Conservation (phyloP, 768 basidiomycete species). For the Suillus clintonianus region DNA sequence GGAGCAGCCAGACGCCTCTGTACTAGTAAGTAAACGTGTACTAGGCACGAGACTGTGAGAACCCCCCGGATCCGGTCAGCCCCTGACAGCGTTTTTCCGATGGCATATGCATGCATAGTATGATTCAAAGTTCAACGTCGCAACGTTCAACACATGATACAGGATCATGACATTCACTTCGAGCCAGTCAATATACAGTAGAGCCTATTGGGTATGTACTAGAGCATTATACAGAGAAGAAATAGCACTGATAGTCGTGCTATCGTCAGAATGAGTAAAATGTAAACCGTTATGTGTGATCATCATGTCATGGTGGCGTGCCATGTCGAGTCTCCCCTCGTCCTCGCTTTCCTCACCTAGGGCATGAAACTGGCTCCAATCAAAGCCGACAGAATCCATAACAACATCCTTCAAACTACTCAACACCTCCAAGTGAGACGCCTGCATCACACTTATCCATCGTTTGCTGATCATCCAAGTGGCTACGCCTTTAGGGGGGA, state of each 20-base stretch:
- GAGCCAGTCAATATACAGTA: not conserved
- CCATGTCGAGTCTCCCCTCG: conserved; percentile 21
- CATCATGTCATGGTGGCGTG: conserved; percentile 2
- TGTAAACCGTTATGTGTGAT: conserved; percentile 11
- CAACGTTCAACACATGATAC: too few species aligned
- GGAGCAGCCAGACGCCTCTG: not conserved
- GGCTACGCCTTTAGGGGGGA: conserved; percentile 66
- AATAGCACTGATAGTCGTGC: conserved; percentile 5
- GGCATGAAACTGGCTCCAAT: conserved; percentile 48
- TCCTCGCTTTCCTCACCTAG: conserved; percentile 63
- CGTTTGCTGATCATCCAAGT: conserved; percentile 77
- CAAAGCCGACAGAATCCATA: conserved; percentile 48
- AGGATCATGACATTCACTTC: not conserved
- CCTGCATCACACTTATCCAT: conserved; percentile 52
- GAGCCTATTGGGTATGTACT: not conserved
- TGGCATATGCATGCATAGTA: too few species aligned
- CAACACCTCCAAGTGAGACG: conserved; percentile 48
- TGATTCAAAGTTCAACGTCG: too few species aligned
- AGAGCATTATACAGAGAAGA: conserved; percentile 17
- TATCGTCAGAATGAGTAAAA: conserved; percentile 11
- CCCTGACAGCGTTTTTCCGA: not conserved
- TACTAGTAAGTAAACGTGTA: not conserved
- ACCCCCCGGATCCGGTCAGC: not conserved
- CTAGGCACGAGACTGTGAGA: conserved; percentile 1
- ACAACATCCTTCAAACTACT: conserved; percentile 45